Conservation (phyloP, 192 early-diverging fungal genomes). For the Spinellus fusiger region DNA sequence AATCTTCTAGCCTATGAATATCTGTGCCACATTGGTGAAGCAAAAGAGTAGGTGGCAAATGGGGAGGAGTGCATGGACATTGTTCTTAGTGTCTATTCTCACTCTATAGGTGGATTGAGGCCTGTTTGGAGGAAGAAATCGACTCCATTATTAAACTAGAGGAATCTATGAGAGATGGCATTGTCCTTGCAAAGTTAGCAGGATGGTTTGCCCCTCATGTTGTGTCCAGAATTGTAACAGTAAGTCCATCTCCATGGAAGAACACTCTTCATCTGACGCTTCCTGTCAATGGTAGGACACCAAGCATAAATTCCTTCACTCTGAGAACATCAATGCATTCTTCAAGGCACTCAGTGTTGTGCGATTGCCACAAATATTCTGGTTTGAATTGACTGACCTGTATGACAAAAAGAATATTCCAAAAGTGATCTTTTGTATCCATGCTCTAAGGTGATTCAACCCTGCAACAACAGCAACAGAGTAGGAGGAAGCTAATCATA, state of each 20-base stretch:
- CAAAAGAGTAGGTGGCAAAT: slow-evolving; percentile 78
- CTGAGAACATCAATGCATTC: slow-evolving; percentile 97
- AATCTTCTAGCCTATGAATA: slow-evolving; percentile 98
- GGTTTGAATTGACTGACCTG: slow-evolving; percentile 95
- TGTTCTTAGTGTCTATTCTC: slow-evolving; percentile 2
- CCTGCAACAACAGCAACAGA: background rate
- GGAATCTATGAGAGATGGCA: slow-evolving; percentile 90
- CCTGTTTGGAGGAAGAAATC: slow-evolving; percentile 79
- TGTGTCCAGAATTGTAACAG: slow-evolving; percentile 83
- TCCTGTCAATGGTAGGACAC: slow-evolving; percentile 41
- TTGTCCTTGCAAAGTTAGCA: slow-evolving; percentile 86
- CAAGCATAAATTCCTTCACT: slow-evolving; percentile 87
- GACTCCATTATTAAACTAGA: slow-evolving; percentile 75
- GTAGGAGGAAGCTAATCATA: background rate
- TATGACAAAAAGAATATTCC: slow-evolving; percentile 99
- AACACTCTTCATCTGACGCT: background rate
- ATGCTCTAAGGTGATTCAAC: slow-evolving; percentile 71
- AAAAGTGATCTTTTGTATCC: slow-evolving; percentile 97
- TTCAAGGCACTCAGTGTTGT: slow-evolving; percentile 74
- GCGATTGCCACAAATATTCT: slow-evolving; percentile 84
- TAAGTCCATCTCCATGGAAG: slow-evolving; percentile 1
- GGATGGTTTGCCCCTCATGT: slow-evolving; percentile 73
- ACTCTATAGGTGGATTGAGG: slow-evolving; percentile 84
- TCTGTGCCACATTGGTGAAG: slow-evolving; percentile 96
- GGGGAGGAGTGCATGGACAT: background rate